Conservation (phyloP, 2,329 filamentous ascomycete genomes). For the Phyllosticta citribraziliensis region DNA sequence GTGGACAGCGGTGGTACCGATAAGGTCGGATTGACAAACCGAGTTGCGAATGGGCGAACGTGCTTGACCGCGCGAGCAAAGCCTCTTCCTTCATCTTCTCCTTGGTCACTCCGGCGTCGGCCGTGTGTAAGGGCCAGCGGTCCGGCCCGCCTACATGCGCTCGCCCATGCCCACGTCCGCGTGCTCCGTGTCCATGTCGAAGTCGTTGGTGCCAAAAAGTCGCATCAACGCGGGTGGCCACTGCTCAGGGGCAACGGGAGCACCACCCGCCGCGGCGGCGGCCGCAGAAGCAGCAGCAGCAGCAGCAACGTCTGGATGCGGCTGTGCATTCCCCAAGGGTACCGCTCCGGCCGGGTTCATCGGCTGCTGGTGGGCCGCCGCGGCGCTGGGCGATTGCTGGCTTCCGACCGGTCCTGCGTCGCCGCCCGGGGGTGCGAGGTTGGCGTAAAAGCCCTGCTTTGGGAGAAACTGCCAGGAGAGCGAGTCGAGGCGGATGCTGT, state of each 20-base stretch:
- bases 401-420: neutral
- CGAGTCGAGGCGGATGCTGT: constrained; percentile 11
- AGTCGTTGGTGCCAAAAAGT: constrained; percentile 1
- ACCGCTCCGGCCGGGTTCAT: neutral
- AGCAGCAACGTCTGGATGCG: neutral
- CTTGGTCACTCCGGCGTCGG: neutral
- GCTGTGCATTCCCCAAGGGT: neutral
- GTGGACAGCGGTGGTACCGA: neutral
- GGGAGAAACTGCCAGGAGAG: constrained; percentile 5
- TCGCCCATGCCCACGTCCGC: neutral
- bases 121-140: neutral
- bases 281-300: neutral
- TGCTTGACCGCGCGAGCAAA: neutral
- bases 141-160: neutral
- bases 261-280: neutral
- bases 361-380: neutral
- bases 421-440: neutral
- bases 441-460: constrained; percentile 3
- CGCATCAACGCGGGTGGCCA: constrained; percentile 8
- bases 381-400: neutral
- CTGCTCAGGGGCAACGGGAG: constrained; percentile 1
- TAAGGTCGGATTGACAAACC: neutral
- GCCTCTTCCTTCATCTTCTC: neutral
- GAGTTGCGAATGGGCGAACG: neutral
- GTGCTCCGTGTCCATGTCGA: constrained; percentile 3